Percentiles rank a stretch among this genome's conserved stretches.
Conservation (phyloP, 805 yeast genomes). For the Metschnikowia baotianmanensis region DNA sequence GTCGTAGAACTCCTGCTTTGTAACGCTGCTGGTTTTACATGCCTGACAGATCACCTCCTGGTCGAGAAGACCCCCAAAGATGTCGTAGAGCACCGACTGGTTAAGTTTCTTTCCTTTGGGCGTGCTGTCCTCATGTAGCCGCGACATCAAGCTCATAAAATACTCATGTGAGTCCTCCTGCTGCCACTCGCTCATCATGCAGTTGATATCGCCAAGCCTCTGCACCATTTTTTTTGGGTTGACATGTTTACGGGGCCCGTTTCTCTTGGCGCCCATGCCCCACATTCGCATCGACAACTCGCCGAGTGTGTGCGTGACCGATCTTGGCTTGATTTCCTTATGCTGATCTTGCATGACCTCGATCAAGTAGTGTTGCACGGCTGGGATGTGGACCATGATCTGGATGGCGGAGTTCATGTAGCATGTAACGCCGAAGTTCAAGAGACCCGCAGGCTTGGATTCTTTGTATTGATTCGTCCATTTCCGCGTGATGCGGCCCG, state of each 20-base stretch:
- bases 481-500: constrained; percentile 59
- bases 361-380: constrained; percentile 76
- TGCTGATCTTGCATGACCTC: constrained; percentile 59
- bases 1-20: constrained; percentile 93
- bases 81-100: constrained; percentile 80
- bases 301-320: constrained; percentile 66
- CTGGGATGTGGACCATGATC: constrained; percentile 86
- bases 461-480: constrained; percentile 57
- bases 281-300: constrained; percentile 70
- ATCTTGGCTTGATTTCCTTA: constrained; percentile 45
- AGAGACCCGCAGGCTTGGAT: constrained; percentile 67
- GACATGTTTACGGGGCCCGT: constrained; percentile 43
- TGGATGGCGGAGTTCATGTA: constrained; percentile 96
- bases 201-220: constrained; percentile 78
- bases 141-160: constrained; percentile 84
- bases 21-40: constrained; percentile 80
- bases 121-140: constrained; percentile 88
- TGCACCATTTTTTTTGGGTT: constrained; percentile 75
- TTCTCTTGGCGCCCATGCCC: constrained; percentile 41
- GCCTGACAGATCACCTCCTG: constrained; percentile 82
- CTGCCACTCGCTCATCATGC: constrained; percentile 97
- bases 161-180: constrained; percentile 98
- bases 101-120: constrained; percentile 87
- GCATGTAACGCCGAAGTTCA: constrained; percentile 94
- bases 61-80: constrained; percentile 86